Base-by-base conservation (phyloP, 2,329 filamentous ascomycete species). In the Aspergillus viridinutans region DNA sequence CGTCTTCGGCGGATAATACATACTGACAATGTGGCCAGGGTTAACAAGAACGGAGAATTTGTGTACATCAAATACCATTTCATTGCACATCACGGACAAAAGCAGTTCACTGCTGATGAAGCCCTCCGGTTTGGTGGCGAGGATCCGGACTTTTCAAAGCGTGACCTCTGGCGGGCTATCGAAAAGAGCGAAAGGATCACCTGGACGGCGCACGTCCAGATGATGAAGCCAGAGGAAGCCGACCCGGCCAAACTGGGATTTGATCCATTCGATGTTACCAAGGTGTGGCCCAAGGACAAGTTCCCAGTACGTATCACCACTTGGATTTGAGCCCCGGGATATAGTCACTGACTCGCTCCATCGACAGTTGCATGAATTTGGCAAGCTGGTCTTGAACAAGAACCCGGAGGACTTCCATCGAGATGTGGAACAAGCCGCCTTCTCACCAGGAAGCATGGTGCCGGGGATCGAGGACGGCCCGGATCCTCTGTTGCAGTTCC, bases 1-100 rank as follows among this genome's bases (percentile, higher is more conserved):
- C 20, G 10, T 23, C 7, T 2, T 21, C n/a, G 3, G 14, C 12
- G 17, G 7, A 3, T 25, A 12, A 25, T 23, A 20, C 23, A 23
- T 40, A 20, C 29, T 9, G 47, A 52, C 60, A 14, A 66, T 50
- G 3, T 64, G 62, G 54, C 49, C 35, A 70, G 71, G 69, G 74
- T 80, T 38, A 80, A 81, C 56, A 69, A 73, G 50, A 65, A 80
- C 2, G 78, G 79, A 50, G 69, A 74, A 38, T 82, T 80, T 53
- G 76, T 80, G 23, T 82, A 81, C 68, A 78, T 79, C 72, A 81
- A 80, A 68, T 80, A 78, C 67, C 77, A 80, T 65, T 79, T 81
- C 64, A 69, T 77, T 10, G 74, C 77, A 54, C 73, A 79, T 52
- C 73, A 78, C 52, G 79, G 80, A 6, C 74, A 80, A 60, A 78